A percentile compares a stretch with the other conserved stretches of the same genome.
phyloP scores from a whole-genome alignment of 2,329 filamentous ascomycete species.

The Botrytis paeoniae region DNA sequence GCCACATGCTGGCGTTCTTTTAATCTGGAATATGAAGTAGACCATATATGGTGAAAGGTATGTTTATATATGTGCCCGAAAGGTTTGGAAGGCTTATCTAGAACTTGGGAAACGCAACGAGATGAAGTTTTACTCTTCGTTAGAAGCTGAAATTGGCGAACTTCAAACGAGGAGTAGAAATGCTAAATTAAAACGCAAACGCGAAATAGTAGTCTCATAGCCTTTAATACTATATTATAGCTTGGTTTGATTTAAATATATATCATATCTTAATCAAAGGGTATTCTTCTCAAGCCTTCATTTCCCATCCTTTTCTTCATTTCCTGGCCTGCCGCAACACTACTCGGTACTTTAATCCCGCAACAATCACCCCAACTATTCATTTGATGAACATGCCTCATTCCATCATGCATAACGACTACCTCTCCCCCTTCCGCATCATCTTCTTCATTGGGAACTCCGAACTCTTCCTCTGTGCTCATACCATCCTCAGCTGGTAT shows the following conservation, averaged over 20 bases:
- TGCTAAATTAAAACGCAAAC: not conserved
- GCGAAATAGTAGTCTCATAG: not conserved
- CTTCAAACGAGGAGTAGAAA: not conserved
- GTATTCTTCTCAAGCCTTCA: slow-evolving; percentile 66
- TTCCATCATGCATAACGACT: slow-evolving; percentile 62
- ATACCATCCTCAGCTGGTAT: slow-evolving; percentile 79
- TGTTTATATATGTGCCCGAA: not conserved
- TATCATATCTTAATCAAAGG: slow-evolving; percentile 62
- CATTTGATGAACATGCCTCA: slow-evolving; percentile 68
- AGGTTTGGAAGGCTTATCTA: not conserved
- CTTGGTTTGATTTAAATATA: not conserved
- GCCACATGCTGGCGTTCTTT: not conserved
- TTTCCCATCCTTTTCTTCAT: slow-evolving; percentile 70
- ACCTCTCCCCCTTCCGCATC: slow-evolving; percentile 55
- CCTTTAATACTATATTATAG: not conserved
- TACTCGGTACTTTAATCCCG: slow-evolving; percentile 95
- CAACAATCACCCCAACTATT: slow-evolving; percentile 93
- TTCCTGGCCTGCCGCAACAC: slow-evolving; percentile 85
- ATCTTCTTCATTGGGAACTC: slow-evolving; percentile 46
- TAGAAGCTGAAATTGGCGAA: not conserved
- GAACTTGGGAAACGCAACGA: not conserved
- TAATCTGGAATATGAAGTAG: not conserved
- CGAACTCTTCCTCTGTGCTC: slow-evolving; percentile 60
- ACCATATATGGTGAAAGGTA: not conserved
- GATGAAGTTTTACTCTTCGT: not conserved